A percentile compares a stretch with the other conserved stretches of the same genome.
Evolutionary conservation across 106 monocot species (phyloP).

Genomic region (Platanthera guangdongensis): DNA sequence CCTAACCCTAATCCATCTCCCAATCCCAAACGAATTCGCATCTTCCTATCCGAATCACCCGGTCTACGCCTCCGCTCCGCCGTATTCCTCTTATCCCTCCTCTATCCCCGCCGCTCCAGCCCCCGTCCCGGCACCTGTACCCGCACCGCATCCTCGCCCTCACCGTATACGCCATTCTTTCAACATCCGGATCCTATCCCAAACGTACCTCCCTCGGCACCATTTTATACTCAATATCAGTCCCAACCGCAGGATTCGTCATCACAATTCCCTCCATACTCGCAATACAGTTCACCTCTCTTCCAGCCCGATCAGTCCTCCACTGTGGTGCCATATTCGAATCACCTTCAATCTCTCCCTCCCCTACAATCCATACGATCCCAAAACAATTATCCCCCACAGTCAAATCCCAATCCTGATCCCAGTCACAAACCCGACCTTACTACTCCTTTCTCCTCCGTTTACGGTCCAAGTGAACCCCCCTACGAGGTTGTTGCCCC

Average conservation of each 20-base stretch:
- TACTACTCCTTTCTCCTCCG: slow-evolving; percentile 3
- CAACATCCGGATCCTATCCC: too few species aligned
- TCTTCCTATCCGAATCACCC: slow-evolving; percentile 16
- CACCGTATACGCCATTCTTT: too few species aligned
- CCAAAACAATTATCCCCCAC: slow-evolving; percentile 8
- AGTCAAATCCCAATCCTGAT: slow-evolving; percentile 11
- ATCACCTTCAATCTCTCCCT: slow-evolving; percentile 12
- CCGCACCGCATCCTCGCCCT: not conserved
- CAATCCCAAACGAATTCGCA: slow-evolving; percentile 18
- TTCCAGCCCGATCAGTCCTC: slow-evolving; percentile 23
- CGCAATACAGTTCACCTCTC: slow-evolving; percentile 20
- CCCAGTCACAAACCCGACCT: slow-evolving; percentile 4
- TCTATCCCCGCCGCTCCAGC: slow-evolving; percentile 3
- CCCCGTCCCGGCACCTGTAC: not conserved
- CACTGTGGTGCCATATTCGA: slow-evolving; percentile 9
- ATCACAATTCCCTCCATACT: slow-evolving; percentile 13
- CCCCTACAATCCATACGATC: slow-evolving; percentile 24
- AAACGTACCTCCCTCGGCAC: too few species aligned
- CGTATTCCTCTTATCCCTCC: slow-evolving; percentile 36
- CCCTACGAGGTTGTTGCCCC: slow-evolving; percentile 14
- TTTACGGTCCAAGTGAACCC: slow-evolving; percentile 24
- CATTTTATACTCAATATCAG: too few species aligned
- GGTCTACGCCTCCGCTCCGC: slow-evolving; percentile 58
- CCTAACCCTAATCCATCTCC: slow-evolving; percentile 17
- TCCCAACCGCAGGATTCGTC: too few species aligned